phyloP scores from a whole-genome alignment of 108 stramenopile species.

The Aurantiochytrium sp. region DNA sequence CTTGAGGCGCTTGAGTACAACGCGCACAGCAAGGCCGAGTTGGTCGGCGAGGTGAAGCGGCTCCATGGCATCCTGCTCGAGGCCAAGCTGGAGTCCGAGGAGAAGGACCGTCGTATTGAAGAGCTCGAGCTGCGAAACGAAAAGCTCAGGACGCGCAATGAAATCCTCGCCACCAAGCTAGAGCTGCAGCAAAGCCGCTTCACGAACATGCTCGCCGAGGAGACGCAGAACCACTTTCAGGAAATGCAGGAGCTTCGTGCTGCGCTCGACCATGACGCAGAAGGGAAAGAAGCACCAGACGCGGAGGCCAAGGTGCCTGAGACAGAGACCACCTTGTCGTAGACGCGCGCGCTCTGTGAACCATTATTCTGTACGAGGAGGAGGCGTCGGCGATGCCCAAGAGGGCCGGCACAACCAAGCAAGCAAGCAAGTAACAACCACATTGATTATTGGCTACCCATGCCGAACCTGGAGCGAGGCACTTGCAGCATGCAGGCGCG shows the following conservation, averaged over 20 bases:
- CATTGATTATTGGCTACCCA: too few species aligned
- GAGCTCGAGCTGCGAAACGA: background rate
- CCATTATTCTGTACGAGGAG: too few species aligned
- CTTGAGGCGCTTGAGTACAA: background rate
- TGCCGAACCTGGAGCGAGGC: too few species aligned
- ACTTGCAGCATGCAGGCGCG: too few species aligned
- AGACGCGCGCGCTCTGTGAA: too few species aligned
- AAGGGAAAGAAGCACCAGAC: too few species aligned
- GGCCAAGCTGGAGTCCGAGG: slow-evolving; percentile 6
- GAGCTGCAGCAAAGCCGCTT: background rate
- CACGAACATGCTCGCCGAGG: background rate
- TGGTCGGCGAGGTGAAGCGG: background rate
- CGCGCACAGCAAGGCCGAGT: background rate
- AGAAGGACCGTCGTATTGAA: background rate
- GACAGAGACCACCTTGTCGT: too few species aligned
- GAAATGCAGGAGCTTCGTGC: background rate
- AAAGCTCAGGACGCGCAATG: background rate
- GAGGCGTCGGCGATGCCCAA: too few species aligned
- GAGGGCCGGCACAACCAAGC: too few species aligned
- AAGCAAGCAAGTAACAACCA: too few species aligned
- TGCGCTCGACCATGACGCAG: too few species aligned
- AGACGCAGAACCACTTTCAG: background rate
- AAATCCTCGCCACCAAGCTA: background rate
- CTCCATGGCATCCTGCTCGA: background rate
- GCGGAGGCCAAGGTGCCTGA: too few species aligned